Conservation (phyloP, 2,329 filamentous ascomycete genomes). For the Exophiala sp. region DNA sequence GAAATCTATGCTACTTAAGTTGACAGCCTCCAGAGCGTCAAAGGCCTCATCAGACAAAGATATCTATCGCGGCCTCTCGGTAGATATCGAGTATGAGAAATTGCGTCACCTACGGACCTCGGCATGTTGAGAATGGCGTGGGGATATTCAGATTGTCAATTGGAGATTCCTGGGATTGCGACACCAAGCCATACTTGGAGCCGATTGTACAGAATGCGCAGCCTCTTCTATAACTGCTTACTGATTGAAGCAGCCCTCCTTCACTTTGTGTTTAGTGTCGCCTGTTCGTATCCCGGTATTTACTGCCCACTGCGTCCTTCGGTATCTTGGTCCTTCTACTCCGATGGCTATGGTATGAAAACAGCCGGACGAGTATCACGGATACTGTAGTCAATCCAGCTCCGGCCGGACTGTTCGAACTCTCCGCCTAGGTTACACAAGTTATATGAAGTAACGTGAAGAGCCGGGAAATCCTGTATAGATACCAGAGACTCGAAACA, state of each 20-base stretch:
- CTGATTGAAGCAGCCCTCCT: neutral
- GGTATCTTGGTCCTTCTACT: neutral
- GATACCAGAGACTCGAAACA: too few relatives aligned
- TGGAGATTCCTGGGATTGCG: constrained; percentile 9
- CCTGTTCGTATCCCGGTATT: neutral
- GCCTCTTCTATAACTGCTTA: constrained; percentile 17
- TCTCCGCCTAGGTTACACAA: too few relatives aligned
- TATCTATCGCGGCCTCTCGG: neutral
- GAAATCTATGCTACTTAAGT: neutral
- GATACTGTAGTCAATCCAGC: too few relatives aligned
- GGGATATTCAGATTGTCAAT: neutral
- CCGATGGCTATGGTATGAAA: neutral
- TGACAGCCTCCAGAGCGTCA: neutral
- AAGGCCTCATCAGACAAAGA: neutral
- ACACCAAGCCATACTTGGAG: neutral
- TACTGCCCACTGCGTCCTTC: neutral
- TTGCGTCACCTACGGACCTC: constrained; percentile 8
- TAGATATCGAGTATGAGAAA: neutral
- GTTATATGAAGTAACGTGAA: too few relatives aligned
- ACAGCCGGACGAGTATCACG: too few relatives aligned
- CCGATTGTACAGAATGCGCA: constrained; percentile 6
- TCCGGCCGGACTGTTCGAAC: too few relatives aligned
- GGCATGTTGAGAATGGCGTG: constrained; percentile 3
- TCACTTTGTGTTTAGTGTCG: neutral
- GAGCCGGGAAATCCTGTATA: too few relatives aligned